Base-by-base conservation (phyloP, 352 stramenopile species). In the Globisporangium perplexum region DNA sequence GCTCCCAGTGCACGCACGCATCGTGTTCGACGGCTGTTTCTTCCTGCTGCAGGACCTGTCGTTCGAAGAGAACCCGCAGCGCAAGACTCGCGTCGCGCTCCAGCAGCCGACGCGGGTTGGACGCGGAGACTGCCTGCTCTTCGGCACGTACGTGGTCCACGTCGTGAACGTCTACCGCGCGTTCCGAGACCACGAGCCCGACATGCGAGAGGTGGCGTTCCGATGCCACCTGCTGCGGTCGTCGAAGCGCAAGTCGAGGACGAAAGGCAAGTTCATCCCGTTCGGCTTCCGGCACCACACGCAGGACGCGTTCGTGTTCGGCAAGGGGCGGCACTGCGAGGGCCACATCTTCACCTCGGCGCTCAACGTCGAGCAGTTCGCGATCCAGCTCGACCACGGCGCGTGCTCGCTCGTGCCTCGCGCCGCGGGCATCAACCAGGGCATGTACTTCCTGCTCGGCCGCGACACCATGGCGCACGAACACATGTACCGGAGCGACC, bases 21-120 rank as follows among this genome's bases (percentile, higher is more conserved):
- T 90, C 47, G 42, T 60, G 0, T 87, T 88, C 44, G 77, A 90
- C 30, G 77, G 77, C 2, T 59, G 60, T 18, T 83, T 77, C n/a
- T 90, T 85, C 50, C 56, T 90, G 41, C 59, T 90, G 8, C 71
- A 90, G 52, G 79, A 90, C 28, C 57, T 90, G 18, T 87, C 77
- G 7, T 88, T 90, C 52, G 74, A 90, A 42, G 66, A 70, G 1
- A 82, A 86, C 20, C 71, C 69, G 39, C 59, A 54, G 18, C 66
- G 63, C 17, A 74, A 83, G 56, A 88, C 77, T 0, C 77, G 79
- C 18, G 67, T 90, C 0, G 45, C 68, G 46, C 62, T 88, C 4
- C 57, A 63, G 7, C 62, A 76, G 18, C 66, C 75, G 3, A 84
- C 75, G 3, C 70, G 67, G 17, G 54, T 90, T 47, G 72, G 66